Evolutionary conservation across 352 stramenopile species (phyloP), one percentile per base, ranked within the genome.

Genomic region (Elongisporangium anandrum): DNA sequence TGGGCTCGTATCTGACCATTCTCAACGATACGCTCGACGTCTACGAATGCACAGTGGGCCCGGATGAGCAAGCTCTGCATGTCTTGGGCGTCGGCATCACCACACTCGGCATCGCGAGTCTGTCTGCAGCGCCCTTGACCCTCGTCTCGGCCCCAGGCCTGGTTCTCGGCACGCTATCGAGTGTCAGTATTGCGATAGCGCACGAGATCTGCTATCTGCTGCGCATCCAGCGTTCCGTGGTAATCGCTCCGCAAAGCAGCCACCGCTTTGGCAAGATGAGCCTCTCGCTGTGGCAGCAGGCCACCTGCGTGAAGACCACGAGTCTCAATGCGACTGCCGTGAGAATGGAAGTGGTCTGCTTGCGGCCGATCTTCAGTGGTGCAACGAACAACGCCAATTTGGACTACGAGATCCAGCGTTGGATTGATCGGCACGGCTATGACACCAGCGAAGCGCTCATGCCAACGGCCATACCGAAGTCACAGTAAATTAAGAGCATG

Each of bases 1-100:
- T 73, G 66, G 66, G 63, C 60, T 68, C 66, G 22, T 73, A 63
- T 51, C 53, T 73, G 23, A 68, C 66, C 2, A 63, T 70, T 56
- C 52, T 63, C 38, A 73, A 73, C 50, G 47, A 73, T 59, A 73
- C 66, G 12, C n/a, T 17, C 3, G 55, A 68, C 24, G 7, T 17
- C 16, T 73, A 59, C 54, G 23, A 57, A 48, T 70, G 66, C 64
- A 58, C 55, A 20, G 16, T 72, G 24, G 63, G 63, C 15, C 54
- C 52, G 8, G 66, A 73, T 54, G 52, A 69, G 34, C 29, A 41
- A 13, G 29, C 29, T 41, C 29, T 41, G 29, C 29, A 41, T 8
- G 29, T 15, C 9, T 41, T 41, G 29, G 29, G 29, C 9, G 9
- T 41, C 9, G 29, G 9, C 5, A 41, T 41, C 9, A 41, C 29